These are phyloP conservation scores for Cyclotella distinguenda DNA, from an alignment of 108 stramenopile species.

Conservation along the genomic window DNA sequence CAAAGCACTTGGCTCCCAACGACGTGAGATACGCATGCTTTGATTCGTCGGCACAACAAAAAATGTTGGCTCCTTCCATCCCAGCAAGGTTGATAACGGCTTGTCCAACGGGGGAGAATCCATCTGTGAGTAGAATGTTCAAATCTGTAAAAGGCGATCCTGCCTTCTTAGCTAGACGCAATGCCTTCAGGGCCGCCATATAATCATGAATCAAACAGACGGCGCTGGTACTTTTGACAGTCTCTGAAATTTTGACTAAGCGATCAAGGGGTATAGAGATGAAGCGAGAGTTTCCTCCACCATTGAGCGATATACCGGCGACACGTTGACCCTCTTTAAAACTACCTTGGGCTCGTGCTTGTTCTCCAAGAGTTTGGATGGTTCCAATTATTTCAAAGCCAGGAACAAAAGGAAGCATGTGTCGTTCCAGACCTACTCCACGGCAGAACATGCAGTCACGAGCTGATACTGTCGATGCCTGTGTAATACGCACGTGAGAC, in stretches of 20 bases:
- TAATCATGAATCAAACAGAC: slow-evolving; percentile 75
- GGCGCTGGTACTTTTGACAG: slow-evolving; percentile 51
- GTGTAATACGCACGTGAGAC: neutral
- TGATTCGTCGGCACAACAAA: slow-evolving; percentile 52
- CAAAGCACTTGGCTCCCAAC: slow-evolving; percentile 57
- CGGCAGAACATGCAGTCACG: slow-evolving; percentile 57
- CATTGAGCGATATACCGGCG: slow-evolving; percentile 43
- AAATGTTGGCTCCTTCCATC: slow-evolving; percentile 59
- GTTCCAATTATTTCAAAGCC: slow-evolving; percentile 65
- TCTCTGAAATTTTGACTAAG: slow-evolving; percentile 58
- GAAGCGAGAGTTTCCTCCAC: slow-evolving; percentile 72
- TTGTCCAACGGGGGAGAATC: slow-evolving; percentile 57
- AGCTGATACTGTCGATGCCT: slow-evolving; percentile 70
- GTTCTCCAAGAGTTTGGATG: slow-evolving; percentile 47
- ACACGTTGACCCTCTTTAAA: slow-evolving; percentile 63
- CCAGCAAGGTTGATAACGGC: slow-evolving; percentile 60
- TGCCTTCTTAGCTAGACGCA: slow-evolving; percentile 53
- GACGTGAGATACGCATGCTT: slow-evolving; percentile 46
- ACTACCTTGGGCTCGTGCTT: slow-evolving; percentile 12
- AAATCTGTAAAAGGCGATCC: slow-evolving; percentile 51
- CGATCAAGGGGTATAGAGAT: slow-evolving; percentile 40
- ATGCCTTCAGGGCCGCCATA: slow-evolving; percentile 69
- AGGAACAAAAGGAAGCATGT: slow-evolving; percentile 56
- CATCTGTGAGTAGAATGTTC: slow-evolving; percentile 70
- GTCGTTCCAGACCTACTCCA: slow-evolving; percentile 47